Base-by-base conservation (phyloP, 2,329 filamentous ascomycete genomes). In the Orbilia ellipsospora region DNA sequence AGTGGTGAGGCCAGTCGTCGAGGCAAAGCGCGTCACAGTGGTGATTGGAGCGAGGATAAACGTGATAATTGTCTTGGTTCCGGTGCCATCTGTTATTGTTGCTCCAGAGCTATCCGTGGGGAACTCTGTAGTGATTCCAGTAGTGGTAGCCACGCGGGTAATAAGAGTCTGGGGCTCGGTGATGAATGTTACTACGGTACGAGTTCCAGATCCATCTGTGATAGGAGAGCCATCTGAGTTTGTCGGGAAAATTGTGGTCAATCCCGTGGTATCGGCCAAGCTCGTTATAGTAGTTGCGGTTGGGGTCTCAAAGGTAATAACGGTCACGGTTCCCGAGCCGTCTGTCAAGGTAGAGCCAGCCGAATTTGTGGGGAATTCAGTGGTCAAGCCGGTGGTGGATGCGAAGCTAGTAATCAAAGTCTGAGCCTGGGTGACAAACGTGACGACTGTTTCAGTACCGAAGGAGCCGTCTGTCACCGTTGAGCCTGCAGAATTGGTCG, bases 401-500 rank as follows among this genome's bases (percentile, higher is more conserved):
- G 5, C 23, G 15, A 28, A 10, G 5, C 42, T 62, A n/a, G 60
- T 63, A 26, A 63, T 18, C 2, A 26, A 42, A 13, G 28, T 44
- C 10, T 15, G 16, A 13, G 45, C 40, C 16, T 52, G 26, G 6
- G 16, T 12, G 20, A 48, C 36, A 36, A 45, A 45, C 6, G 56
- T 60, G 6, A 60, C 40, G 40, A 60, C 36, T 4, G 56, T 60
- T 6, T 42, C 16, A 45, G 56, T 42, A 12, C 36, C 40, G 18
- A 51, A 51, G 7, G 40, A 5, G 18, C 56, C 40, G 26, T 60
- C 56, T 15, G 56, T 60, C 10, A 60, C 36, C 5, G 56, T 60
- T 26, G 56, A 60, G 15, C 56, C 56, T 26, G 36, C 56, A 60
- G 36, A 45, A 26, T 60, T 48, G 2, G 56, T 60, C 10, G 56